Percentiles rank a stretch among this genome's conserved stretches.
Evolutionary conservation across 2,329 filamentous ascomycete species (phyloP).

Genomic region (Colletotrichum sp.): DNA sequence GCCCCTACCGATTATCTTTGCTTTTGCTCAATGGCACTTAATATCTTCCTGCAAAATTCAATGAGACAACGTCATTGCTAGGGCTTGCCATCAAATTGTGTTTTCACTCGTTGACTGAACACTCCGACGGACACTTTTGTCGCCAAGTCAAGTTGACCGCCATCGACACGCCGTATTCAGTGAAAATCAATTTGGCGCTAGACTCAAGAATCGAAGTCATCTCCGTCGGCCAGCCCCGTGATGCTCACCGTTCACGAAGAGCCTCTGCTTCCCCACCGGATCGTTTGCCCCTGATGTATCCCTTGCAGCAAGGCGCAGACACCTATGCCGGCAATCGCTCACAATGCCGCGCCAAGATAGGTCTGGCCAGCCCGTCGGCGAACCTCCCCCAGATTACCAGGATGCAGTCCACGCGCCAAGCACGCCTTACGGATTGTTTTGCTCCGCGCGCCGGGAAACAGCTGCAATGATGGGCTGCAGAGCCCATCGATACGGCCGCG

Average conservation of each 20-base stretch:
- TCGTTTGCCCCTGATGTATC: background rate
- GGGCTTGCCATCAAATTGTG: background rate
- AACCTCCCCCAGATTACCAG: constrained; percentile 1
- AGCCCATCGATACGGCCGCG: background rate
- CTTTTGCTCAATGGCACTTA: background rate
- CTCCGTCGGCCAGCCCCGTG: background rate
- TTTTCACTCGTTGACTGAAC: background rate
- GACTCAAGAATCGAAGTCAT: background rate
- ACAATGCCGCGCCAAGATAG: background rate
- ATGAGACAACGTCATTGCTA: background rate
- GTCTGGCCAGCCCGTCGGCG: background rate
- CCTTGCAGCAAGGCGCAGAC: background rate
- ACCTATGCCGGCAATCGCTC: background rate
- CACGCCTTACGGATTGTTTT: background rate
- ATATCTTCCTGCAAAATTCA: no score
- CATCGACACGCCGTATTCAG: background rate
- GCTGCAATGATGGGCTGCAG: background rate
- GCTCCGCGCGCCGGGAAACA: background rate
- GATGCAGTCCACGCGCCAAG: background rate
- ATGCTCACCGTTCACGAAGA: background rate
- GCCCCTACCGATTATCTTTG: background rate
- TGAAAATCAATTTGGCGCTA: background rate
- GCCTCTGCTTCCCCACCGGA: background rate
- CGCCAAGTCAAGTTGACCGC: background rate
- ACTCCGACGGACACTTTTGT: background rate